Evolutionary conservation across 2,329 filamentous ascomycete genomes (phyloP).

Genomic region (Curvularia verruculosa): DNA sequence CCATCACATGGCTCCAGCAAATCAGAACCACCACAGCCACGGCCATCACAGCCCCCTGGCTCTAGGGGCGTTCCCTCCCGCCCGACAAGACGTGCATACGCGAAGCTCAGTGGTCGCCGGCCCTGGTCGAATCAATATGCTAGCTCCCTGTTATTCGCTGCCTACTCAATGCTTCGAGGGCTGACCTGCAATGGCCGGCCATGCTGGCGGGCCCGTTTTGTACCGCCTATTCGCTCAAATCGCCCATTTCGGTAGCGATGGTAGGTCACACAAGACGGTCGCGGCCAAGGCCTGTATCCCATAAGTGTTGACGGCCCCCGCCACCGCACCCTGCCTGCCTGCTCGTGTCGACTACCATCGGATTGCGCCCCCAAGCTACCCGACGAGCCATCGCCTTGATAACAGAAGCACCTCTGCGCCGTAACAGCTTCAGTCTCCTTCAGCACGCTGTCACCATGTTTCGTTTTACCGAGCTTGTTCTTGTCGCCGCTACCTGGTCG

Average conservation of each 20-base stretch:
- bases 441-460: slow-evolving; percentile 35
- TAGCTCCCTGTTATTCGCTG: slow-evolving; percentile 33
- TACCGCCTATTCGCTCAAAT: slow-evolving; percentile 24
- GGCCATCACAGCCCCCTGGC: slow-evolving; percentile 24
- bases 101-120: slow-evolving; percentile 37
- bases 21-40: slow-evolving; percentile 24
- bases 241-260: slow-evolving; percentile 21
- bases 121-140: slow-evolving; percentile 42
- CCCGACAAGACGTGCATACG: slow-evolving; percentile 28
- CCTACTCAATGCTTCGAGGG: slow-evolving; percentile 28
- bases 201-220: slow-evolving; percentile 27
- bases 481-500: slow-evolving; percentile 44
- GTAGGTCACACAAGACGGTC: slow-evolving; percentile 29
- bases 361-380: background rate
- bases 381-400: background rate
- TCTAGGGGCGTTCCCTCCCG: slow-evolving; percentile 35
- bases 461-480: slow-evolving; percentile 41
- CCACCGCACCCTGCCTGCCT: slow-evolving; percentile 34
- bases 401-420: background rate
- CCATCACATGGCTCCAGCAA: slow-evolving; percentile 35
- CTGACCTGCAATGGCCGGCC: slow-evolving; percentile 35
- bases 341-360: slow-evolving; percentile 23
- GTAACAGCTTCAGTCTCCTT: background rate
- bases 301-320: slow-evolving; percentile 36
- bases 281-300: slow-evolving; percentile 21